Base-by-base conservation (phyloP, 495 filamentous ascomycete species). In the Hyaloscypha hepaticicola region DNA sequence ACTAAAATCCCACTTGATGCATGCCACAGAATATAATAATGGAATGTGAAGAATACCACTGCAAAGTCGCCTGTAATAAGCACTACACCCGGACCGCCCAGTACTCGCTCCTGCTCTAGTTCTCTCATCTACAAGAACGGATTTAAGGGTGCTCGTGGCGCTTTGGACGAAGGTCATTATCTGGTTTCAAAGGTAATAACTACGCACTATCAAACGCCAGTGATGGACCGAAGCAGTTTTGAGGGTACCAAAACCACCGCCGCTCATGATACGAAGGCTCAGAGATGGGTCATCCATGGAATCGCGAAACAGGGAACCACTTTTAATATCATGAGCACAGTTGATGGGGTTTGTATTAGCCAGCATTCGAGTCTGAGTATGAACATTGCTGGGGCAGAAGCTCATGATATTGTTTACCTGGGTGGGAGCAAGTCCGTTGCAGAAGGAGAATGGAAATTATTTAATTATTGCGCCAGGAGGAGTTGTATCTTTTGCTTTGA, bases 381-480 rank as follows among this genome's bases (percentile, higher is more conserved):
- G 5, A 25, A 19, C 19, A 16, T 26, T 5, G 25, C 19, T 26
- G 50, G 50, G 5, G 50, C 50, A 19, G 12, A 53, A 19, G 50
- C 25, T 21, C 25, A 27, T 16, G 5, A 53, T 5, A 5, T 53
- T 25, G 25, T 27, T 24, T 53, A 53, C 25, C 24, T 53, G 24
- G 50, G 50, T 5, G 25, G 14, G 5, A 53, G 50, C 50, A 5
- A 25, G 50, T 53, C 24, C 25, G 22, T 53, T 53, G 50, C 50
- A 53, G 50, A 53, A 53, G 12, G 50, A 53, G 50, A 53, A 53
- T 16, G 50, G 50, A 9, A 4, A 25, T 53, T 53, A 53, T 16
- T 11, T 27, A 19, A 53, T 25, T 19, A 53, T 53, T 27, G 22
- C 1, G 5, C 8, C 12, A 16, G 50, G 25, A 6, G 50, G n/a